These are phyloP conservation scores for Heracleum sosnowskyi DNA, from an alignment of 129 eudicot species.

Conservation along the genomic window DNA sequence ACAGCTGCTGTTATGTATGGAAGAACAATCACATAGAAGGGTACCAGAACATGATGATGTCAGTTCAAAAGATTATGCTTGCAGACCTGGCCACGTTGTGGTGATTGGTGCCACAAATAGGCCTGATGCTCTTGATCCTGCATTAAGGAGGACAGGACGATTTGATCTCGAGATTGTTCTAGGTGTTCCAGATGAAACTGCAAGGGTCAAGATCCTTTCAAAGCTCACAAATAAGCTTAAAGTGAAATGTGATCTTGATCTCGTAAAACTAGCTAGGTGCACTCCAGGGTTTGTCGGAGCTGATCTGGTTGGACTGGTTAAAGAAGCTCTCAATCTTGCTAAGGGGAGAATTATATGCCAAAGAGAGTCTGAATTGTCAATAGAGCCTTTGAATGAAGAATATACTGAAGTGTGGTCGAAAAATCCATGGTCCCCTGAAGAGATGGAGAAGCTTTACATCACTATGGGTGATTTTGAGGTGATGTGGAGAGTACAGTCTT, in stretches of 20 bases:
- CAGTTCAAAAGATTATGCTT: slow-evolving; percentile 25
- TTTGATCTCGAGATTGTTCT: slow-evolving; percentile 54
- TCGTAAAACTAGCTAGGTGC: slow-evolving; percentile 47
- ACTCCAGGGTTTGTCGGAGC: slow-evolving; percentile 89
- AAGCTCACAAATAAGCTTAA: slow-evolving; percentile 54
- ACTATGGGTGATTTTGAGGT: slow-evolving; percentile 66
- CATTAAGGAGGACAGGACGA: slow-evolving; percentile 86
- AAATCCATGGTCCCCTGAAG: slow-evolving; percentile 56
- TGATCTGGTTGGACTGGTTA: slow-evolving; percentile 59
- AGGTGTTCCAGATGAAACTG: slow-evolving; percentile 83
- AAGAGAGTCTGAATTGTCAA: slow-evolving; percentile 31
- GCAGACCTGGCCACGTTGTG: slow-evolving; percentile 53
- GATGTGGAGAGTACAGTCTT: not conserved
- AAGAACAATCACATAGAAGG: slow-evolving; percentile 44
- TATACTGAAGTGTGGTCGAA: slow-evolving; percentile 50
- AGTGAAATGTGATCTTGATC: slow-evolving; percentile 62
- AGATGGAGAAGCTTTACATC: slow-evolving; percentile 57
- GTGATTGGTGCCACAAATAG: slow-evolving; percentile 95
- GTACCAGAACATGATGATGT: slow-evolving; percentile 29
- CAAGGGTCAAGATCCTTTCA: slow-evolving; percentile 67
- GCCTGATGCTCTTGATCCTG: slow-evolving; percentile 92
- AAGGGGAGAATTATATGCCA: slow-evolving; percentile 62
- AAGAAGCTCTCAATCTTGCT: slow-evolving; percentile 55
- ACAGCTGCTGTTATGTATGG: slow-evolving; percentile 90
- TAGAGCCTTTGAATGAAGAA: slow-evolving; percentile 24